phyloP scores from a whole-genome alignment of 1,284 basidiomycete genomes.

The Polyporus tsugae region DNA sequence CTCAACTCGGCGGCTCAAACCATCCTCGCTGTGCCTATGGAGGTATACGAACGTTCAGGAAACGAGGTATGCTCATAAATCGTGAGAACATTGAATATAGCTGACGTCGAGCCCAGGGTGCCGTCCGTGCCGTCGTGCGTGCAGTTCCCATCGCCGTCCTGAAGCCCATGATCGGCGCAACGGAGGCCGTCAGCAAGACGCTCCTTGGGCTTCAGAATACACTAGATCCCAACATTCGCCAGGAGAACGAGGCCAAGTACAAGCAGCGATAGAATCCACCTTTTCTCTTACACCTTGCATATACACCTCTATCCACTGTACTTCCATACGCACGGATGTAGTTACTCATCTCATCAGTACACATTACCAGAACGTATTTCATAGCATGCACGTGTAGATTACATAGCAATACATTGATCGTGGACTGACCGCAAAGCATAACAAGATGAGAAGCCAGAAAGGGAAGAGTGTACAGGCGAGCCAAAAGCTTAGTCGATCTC shows the following conservation, averaged over 20 bases:
- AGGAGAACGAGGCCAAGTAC: conserved; percentile 90
- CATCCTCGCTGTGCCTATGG: conserved; percentile 98
- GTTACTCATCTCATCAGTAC: conserved; percentile 28
- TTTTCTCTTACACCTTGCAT: conserved; percentile 4
- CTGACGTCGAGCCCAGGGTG: conserved; percentile 63
- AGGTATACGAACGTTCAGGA: conserved; percentile 93
- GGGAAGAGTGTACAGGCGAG: background rate
- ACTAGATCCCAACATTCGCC: conserved; percentile 80
- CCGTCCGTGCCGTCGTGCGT: conserved; percentile 90
- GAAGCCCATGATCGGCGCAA: conserved; percentile 96
- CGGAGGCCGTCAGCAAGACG: conserved; percentile 95
- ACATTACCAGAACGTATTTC: conserved; percentile 36
- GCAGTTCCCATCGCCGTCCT: conserved; percentile 97
- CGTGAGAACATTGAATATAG: background rate
- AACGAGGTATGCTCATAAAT: conserved; percentile 69
- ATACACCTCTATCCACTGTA: conserved; percentile 14
- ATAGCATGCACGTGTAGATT: conserved; percentile 35
- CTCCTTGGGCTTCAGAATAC: conserved; percentile 92
- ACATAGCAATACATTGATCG: conserved; percentile 33
- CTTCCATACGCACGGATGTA: conserved; percentile 31
- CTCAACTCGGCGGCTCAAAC: conserved; percentile 96
- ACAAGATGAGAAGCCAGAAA: conserved; percentile 20
- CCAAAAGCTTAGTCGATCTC: conserved; percentile 66
- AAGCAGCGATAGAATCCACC: conserved; percentile 65
- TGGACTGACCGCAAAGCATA: conserved; percentile 31